Base-by-base conservation (phyloP, 768 basidiomycete genomes). In the Pseudohyphozyma bogoriensis region DNA sequence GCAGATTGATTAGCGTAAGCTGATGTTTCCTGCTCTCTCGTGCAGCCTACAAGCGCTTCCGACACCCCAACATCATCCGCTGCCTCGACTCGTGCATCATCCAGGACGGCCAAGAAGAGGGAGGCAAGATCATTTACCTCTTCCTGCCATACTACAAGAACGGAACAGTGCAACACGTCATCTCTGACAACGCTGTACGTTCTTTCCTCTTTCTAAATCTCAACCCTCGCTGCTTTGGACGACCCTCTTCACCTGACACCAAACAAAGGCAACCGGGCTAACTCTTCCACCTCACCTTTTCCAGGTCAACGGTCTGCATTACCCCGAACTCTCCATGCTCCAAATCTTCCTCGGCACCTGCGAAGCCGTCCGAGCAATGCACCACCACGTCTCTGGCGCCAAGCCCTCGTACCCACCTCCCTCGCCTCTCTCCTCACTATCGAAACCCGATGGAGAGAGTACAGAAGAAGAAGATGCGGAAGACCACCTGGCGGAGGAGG, bases 1-100 rank as follows among this genome's bases (percentile, higher is more conserved):
- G n/a, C n/a, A n/a, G n/a, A n/a, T n/a, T n/a, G n/a, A n/a, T n/a
- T n/a, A n/a, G n/a, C n/a, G n/a, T n/a, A n/a, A n/a, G n/a, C n/a
- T n/a, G n/a, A n/a, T n/a, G n/a, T n/a, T 22, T 29, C 49, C 33
- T 26, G 10, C 12, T 20, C 51, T 15, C 12, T n/a, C n/a, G n/a
- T n/a, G n/a, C 93, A 72, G 92, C 95, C 0, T 95, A 95, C 73
- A 79, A 90, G 70, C 81, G 93, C 60, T 97, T 97, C 66, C 91
- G 89, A 72, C 93, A 96, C 73, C 87, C 86, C 24, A 96, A 97
- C 73, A 96, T 97, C 70, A 99, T 99, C 72, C 86, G 86, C 39
- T 76, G 61, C 53, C 62, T 71, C 47, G 65, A 66, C 49, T 44
- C 47, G 35, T 56, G 35, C 32, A 55, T 57, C 42, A 42, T 58